Conservation (phyloP, 805 yeast genomes). For the Metschnikowia borealis region DNA sequence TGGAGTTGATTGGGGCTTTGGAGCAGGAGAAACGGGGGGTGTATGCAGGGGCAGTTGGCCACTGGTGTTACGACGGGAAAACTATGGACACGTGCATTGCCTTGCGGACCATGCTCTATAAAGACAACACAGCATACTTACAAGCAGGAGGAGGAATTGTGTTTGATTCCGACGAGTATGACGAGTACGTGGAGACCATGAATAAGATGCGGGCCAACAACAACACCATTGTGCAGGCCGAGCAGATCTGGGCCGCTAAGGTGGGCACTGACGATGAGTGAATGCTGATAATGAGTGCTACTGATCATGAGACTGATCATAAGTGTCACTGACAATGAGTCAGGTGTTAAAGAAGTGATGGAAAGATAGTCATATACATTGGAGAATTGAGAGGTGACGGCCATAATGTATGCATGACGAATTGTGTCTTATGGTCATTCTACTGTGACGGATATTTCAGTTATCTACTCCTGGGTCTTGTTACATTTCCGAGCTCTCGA, state of each 20-base stretch:
- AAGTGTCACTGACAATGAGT: too few species aligned
- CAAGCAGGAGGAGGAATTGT: conserved; percentile 99
- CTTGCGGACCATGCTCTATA: conserved; percentile 91
- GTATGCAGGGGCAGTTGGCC: conserved; percentile 98
- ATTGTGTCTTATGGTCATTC: too few species aligned
- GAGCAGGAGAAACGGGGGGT: conserved; percentile 93
- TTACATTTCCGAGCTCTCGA: too few species aligned
- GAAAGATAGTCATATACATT: too few species aligned
- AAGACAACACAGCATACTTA: conserved; percentile 83
- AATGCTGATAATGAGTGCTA: neutral
- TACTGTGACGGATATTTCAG: too few species aligned
- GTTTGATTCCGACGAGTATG: conserved; percentile 89
- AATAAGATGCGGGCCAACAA: conserved; percentile 95
- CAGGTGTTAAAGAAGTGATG: too few species aligned
- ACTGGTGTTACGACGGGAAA: conserved; percentile 94
- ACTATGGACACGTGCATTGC: conserved; percentile 98
- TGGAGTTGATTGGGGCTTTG: conserved; percentile 87
- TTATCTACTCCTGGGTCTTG: too few species aligned
- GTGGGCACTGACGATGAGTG: conserved; percentile 10
- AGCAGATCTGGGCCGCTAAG: conserved; percentile 63
- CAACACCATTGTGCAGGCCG: conserved; percentile 89
- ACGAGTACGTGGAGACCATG: conserved; percentile 94
- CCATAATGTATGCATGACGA: too few species aligned
- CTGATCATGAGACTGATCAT: neutral
- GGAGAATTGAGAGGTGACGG: too few species aligned